Base-by-base conservation (phyloP, 1,139 yeast genomes). In the Taphrina sp. region DNA sequence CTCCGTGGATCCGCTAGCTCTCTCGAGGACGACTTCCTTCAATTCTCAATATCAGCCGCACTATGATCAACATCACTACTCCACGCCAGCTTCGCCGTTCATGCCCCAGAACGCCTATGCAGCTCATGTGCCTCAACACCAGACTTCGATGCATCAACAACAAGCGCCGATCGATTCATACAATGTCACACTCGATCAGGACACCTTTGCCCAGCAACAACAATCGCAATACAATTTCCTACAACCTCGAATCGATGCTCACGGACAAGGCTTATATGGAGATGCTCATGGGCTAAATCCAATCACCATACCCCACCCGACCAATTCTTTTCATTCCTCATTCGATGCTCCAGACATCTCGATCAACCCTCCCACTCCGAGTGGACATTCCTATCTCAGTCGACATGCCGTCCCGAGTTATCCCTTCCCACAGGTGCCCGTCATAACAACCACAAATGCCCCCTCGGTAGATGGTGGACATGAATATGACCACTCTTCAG, bases 331-430 rank as follows among this genome's bases (percentile, higher is more conserved):
- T n/a, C 22, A 19, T 14, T 20, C 17, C 29, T 16, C 12, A 19
- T 33, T 29, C 34, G 38, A 31, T 16, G 35, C 54, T 10, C 54
- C 54, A 1, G 54, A 35, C 24, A 49, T 49, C 26, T 29, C 54
- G 22, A 41, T 49, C 46, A 39, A 49, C 16, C 54, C 54, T 4
- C 54, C 54, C 19, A 37, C 54, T 8, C 54, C 54, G 12, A n/a
- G 20, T 12, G 24, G n/a, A 14, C 33, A 29, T 23, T 31, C 24
- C 7, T 19, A 16, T 28, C 14, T 33, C 20, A 14, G 17, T 23
- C 44, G 37, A 12, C 24, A 39, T 5, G 46, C 24, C 17, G 24
- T n/a, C 17, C 5, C 23, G 34, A 16, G 39, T 5, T 49, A 29
- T 26, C 36, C 37, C n/a, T 49, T 39, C 34, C 17, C 20, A 5